Evolutionary conservation across 306 rosid genomes (phyloP), one percentile per base, ranked within the genome.

Genomic region (Parietaria judaica): DNA sequence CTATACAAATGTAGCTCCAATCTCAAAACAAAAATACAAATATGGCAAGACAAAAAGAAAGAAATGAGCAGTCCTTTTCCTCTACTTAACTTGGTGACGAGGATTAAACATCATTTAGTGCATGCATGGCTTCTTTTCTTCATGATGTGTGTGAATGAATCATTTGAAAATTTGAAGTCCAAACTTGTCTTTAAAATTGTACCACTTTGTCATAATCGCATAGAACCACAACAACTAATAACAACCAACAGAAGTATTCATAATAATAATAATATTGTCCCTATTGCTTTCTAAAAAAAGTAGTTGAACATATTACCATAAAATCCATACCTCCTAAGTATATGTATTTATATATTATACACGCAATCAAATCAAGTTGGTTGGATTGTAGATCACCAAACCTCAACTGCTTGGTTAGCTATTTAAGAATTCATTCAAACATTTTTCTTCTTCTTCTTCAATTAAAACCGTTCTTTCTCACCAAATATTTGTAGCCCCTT

Each of bases 311-410:
- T n/a, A n/a, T 15, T n/a, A n/a, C 7, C 31, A 5, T 41, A 41
- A 41, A 41, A 56, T 34, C 43, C 2, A 56, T 8, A n/a, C n/a
- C 2, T 56, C 10, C 14, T 41, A 41, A 5, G 6, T 12, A 2
- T 56, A 55, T 12, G 47, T 31, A 15, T 45, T 4, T 59, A 61
- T 61, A 46, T 61, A 34, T 7, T 23, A 68, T 63, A 10, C 16
- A 58, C 44, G 72, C 70, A 70, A 78, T 82, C 82, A 78, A 85
- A 74, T 87, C 76, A 16, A 53, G 81, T 80, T 79, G 31, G 96
- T 80, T 87, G 91, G 41, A 60, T 70, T 71, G 71, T 80, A 58
- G 95, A 78, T 78, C 74, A 85, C 96, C 97, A 77, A 90, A 88
- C 86, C 80, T 64, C 86, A 83, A 78, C 96, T 73, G 81, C 96